Evolutionary conservation across 139 green algal species (phyloP), one percentile per base, ranked within the genome.

Genomic region (Chloropicon primus): DNA sequence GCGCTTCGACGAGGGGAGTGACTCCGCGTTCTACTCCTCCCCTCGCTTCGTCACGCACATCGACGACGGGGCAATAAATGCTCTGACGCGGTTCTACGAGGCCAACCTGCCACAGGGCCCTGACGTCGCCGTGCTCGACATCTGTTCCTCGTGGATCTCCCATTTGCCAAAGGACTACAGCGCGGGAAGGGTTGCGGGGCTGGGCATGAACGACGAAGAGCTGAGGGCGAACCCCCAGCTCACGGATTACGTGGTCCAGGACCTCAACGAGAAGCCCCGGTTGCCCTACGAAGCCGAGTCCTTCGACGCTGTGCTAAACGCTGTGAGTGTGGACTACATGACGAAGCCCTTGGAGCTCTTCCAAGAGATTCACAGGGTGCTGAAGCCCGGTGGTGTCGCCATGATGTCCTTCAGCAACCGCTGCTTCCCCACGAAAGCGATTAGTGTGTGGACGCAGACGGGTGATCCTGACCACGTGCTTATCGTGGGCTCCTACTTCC

Each of bases 31-130:
- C 76, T 97, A 97, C 84, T 83, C 84, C 24, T 26, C 81, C 17
- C 93, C 94, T 0, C 85, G 94, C 23, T 96, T 97, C 78, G 93
- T 97, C 10, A 95, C 90, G 10, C 94, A 98, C 87, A 98, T 98
- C 76, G 94, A 98, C 77, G 94, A 97, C 71, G 26, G 72, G 3
- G 94, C 94, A 1, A 96, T 98, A 75, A 80, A 79, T 2, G 87
- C 93, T 0, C 85, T 98, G 5, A 96, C 92, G 21, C 82, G 93
- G 86, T 92, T 26, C n/a, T 24, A 25, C 72, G n/a, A 24, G 41
- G 24, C 27, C 17, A 23, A n/a, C 1, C 17, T 28, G 2, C 25
- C 74, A 0, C 1, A 3, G 23, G 21, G 75, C 22, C 75, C 22
- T 28, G 82, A 88, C 72, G 62, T 78, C 0, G 87, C 89, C 0